Conservation (phyloP, 1,139 yeast species). For the Pneumocystis wakefieldiae region DNA sequence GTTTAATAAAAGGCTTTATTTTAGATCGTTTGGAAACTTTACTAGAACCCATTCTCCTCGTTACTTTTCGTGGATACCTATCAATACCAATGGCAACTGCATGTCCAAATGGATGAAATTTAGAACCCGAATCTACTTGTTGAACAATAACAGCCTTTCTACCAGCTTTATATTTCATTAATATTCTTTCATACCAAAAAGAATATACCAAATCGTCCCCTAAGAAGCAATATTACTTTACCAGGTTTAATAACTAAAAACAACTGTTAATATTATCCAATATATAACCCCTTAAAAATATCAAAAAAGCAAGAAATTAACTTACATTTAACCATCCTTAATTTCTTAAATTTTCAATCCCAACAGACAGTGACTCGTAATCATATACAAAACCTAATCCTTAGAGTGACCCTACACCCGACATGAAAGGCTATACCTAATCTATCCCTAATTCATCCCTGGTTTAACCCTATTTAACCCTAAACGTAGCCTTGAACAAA, state of each 20-base stretch:
- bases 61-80: constrained; percentile 95
- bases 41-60: constrained; percentile 92
- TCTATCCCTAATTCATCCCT: no score
- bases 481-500: no score
- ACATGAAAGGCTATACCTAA: no score
- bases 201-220: background rate
- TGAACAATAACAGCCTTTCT: constrained; percentile 98
- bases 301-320: background rate
- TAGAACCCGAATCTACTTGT: constrained; percentile 98
- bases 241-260: background rate
- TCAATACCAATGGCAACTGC: constrained; percentile 99
- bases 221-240: background rate
- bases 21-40: constrained; percentile 93
- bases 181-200: constrained; percentile 17
- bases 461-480: no score
- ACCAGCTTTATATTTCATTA: constrained; percentile 48
- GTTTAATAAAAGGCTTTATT: constrained; percentile 98
- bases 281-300: background rate
- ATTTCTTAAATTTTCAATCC: background rate
- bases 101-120: constrained; percentile 97
- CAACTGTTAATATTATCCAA: background rate
- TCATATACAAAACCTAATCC: background rate
- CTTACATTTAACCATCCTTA: background rate
- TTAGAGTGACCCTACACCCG: background rate
- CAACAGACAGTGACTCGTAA: background rate